Base-by-base conservation (phyloP, 352 stramenopile genomes). In the Globisporangium apiculatum region DNA sequence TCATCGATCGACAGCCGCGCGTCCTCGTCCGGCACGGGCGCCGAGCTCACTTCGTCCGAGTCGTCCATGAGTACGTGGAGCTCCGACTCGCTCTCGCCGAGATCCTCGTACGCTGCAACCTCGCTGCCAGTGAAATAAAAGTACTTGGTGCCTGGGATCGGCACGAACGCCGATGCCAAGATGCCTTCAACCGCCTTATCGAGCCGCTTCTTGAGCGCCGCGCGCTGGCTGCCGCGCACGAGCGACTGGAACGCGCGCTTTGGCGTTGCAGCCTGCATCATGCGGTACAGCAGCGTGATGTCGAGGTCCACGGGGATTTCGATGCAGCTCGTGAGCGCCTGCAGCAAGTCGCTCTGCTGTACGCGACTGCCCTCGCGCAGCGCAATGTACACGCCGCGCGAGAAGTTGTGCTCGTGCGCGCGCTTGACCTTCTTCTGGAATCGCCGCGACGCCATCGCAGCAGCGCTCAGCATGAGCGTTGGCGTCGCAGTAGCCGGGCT, bases 381-480 rank as follows among this genome's bases (percentile, higher is more conserved):
- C 8, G 85, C 74, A 40, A 92, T 78, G 55, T 95, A 94, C 37
- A 95, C 83, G 50, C 84, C 86, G 53, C 85, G 79, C 48, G 86
- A 93, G 54, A 95, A 95, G 50, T 94, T 95, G 59, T 93, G 82
- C 48, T 95, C 84, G 49, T 95, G 86, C 0, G 85, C 86, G 40
- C 78, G 76, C 60, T 92, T 94, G 4, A 95, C 71, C 48, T 89
- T 87, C 57, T 91, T 90, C 48, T 79, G 73, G 58, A 92, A 95
- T 12, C 73, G 75, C 52, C 62, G 60, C 51, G 71, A 79, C 2
- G 69, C 68, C 35, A 82, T 61, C 54, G 70, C 55, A 52, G 65
- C 72, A 18, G 67, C 58, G 14, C 47, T 57, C 7, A 64, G 43
- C 31, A 60, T 31, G 5, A 47, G 60, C 42, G 40, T 55, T 24